A percentile compares a stretch with the other conserved stretches of the same genome.
These are phyloP conservation scores for Lichtheimia ornata DNA, from an alignment of 371 early-diverging fungal species.

Conservation along the genomic window DNA sequence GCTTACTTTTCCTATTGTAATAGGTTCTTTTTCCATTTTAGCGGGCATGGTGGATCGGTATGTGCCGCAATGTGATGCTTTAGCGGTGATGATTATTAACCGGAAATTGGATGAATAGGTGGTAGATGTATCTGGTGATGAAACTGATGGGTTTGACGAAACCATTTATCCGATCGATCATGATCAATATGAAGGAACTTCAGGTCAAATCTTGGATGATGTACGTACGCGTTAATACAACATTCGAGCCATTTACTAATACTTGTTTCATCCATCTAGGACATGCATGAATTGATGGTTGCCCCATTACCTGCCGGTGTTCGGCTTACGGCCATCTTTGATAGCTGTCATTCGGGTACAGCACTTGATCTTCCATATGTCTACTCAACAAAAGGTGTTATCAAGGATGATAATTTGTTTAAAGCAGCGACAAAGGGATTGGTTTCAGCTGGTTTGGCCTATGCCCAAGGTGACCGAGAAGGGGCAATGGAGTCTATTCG, in stretches of 20 bases:
- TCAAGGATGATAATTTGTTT: conserved; percentile 55
- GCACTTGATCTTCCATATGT: conserved; percentile 87
- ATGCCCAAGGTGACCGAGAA: conserved; percentile 45
- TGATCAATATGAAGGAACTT: conserved; percentile 36
- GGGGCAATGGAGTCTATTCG: conserved; percentile 50
- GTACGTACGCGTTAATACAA: conserved; percentile 19
- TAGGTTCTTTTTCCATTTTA: conserved; percentile 85
- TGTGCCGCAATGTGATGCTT: not conserved
- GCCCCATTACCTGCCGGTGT: conserved; percentile 80
- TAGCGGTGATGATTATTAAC: not conserved
- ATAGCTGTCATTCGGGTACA: conserved; percentile 82
- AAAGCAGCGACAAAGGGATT: conserved; percentile 51
- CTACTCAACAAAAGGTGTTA: conserved; percentile 72
- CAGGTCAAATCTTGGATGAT: conserved; percentile 89
- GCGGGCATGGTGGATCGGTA: conserved; percentile 85
- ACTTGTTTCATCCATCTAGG: conserved; percentile 12
- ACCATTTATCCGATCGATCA: conserved; percentile 83
- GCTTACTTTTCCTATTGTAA: not conserved
- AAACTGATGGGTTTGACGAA: conserved; percentile 74
- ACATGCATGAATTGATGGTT: conserved; percentile 81
- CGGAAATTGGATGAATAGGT: conserved; percentile 15
- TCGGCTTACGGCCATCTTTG: conserved; percentile 27
- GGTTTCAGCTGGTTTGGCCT: conserved; percentile 53
- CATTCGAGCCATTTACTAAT: not conserved
- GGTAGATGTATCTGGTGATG: conserved; percentile 76